A percentile compares a stretch with the other conserved stretches of the same genome.
These are phyloP conservation scores for Xylariaceae sp. DNA, from an alignment of 2,329 filamentous ascomycete genomes.

Conservation along the genomic window DNA sequence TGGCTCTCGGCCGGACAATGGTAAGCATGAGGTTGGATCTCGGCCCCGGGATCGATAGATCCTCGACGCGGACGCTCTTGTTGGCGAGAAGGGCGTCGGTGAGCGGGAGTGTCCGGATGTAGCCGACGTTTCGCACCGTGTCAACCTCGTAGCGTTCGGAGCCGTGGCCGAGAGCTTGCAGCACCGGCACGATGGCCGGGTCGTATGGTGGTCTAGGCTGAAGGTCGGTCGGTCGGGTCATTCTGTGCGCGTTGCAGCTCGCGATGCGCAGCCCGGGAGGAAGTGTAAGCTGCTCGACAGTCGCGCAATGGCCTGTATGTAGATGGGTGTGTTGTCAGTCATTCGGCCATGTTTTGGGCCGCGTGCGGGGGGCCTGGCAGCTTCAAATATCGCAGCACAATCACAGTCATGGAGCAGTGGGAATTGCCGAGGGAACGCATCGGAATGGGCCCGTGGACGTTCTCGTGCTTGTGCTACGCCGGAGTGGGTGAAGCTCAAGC, in stretches of 20 bases:
- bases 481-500: background rate
- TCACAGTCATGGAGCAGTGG: background rate
- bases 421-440: background rate
- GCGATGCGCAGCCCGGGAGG: background rate
- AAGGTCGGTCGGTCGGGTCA: constrained; percentile 27
- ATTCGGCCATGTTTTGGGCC: background rate
- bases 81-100: constrained; percentile 28
- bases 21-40: constrained; percentile 23
- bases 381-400: background rate
- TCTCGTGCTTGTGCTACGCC: background rate
- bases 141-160: constrained; percentile 29
- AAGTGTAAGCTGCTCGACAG: constrained; percentile 1
- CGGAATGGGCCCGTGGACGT: background rate
- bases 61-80: constrained; percentile 27
- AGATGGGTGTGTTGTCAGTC: background rate
- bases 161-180: constrained; percentile 23
- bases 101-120: constrained; percentile 24
- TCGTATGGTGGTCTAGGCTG: constrained; percentile 31
- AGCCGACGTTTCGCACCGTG: constrained; percentile 26
- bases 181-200: constrained; percentile 26
- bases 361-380: background rate
- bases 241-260: constrained; percentile 20
- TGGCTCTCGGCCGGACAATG: constrained; percentile 26
- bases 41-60: constrained; percentile 26
- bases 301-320: background rate